These are phyloP conservation scores for Aquilaria yunnanensis DNA, from an alignment of 345 rosid genomes.

Conservation along the genomic window DNA sequence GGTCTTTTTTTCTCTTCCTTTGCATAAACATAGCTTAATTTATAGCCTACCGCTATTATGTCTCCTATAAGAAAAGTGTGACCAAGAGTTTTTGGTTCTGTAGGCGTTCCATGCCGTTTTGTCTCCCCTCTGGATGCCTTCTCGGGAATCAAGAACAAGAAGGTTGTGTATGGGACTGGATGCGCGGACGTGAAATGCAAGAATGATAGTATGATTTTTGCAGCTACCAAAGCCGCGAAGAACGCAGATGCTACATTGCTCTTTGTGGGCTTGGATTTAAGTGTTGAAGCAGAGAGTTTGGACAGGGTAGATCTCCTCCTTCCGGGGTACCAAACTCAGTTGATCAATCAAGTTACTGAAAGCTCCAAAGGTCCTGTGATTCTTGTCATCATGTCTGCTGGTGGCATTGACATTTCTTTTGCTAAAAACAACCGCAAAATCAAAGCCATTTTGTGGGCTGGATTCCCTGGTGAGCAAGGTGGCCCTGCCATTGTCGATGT, in stretches of 20 bases:
- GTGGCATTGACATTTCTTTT: conserved; percentile 34
- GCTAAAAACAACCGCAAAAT: conserved; percentile 24
- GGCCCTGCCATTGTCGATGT: conserved; percentile 63
- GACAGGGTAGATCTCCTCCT: conserved; percentile 36
- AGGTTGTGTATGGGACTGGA: conserved; percentile 23
- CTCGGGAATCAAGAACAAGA: conserved; percentile 9
- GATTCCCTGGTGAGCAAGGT: conserved; percentile 72
- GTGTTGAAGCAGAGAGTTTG: conserved; percentile 28
- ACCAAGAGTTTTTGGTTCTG: neutral
- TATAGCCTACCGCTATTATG: neutral
- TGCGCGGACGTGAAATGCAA: conserved; percentile 29
- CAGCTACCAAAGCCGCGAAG: conserved; percentile 29
- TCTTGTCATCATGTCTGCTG: conserved; percentile 55
- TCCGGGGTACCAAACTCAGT: conserved; percentile 33
- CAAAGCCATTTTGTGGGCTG: conserved; percentile 46
- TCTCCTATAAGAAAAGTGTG: neutral
- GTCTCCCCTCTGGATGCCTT: conserved; percentile 30
- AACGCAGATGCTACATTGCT: conserved; percentile 38
- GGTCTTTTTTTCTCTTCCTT: conserved; percentile 11
- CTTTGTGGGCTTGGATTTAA: conserved; percentile 27
- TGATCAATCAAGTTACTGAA: conserved; percentile 26
- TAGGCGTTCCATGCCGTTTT: conserved; percentile 32
- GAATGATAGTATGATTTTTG: conserved; percentile 13
- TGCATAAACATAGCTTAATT: neutral
- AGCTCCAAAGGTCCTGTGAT: conserved; percentile 46